phyloP scores from a whole-genome alignment of 495 filamentous ascomycete species.

The Penicillium maclennaniae region DNA sequence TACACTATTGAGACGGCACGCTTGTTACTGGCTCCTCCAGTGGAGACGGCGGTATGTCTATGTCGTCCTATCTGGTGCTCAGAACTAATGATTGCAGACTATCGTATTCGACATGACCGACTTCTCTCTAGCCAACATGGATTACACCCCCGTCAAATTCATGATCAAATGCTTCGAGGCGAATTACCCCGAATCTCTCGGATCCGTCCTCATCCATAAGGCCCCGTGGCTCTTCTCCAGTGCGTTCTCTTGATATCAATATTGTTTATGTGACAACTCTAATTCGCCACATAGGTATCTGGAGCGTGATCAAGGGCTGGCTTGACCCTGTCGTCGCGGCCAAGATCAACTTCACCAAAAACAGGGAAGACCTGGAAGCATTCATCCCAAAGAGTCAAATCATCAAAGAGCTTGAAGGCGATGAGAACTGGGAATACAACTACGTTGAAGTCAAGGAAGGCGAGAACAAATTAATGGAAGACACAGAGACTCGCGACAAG shows the following conservation, averaged over 20 bases:
- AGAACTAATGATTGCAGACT: slow-evolving; percentile 44
- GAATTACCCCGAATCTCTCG: slow-evolving; percentile 92
- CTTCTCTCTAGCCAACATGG: slow-evolving; percentile 94
- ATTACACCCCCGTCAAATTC: slow-evolving; percentile 95
- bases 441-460: slow-evolving; percentile 68
- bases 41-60: slow-evolving; percentile 86
- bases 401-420: slow-evolving; percentile 72
- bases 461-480: slow-evolving; percentile 70
- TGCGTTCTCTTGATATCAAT: slow-evolving; percentile 25
- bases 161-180: slow-evolving; percentile 99
- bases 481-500: slow-evolving; percentile 57
- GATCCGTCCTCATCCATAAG: slow-evolving; percentile 93
- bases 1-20: slow-evolving; percentile 92
- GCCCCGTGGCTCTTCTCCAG: slow-evolving; percentile 95
- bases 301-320: slow-evolving; percentile 93
- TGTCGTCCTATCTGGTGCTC: slow-evolving; percentile 1
- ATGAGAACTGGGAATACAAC: slow-evolving; percentile 74
- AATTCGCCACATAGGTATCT: slow-evolving; percentile 53
- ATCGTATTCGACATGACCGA: slow-evolving; percentile 94
- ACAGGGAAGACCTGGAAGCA: slow-evolving; percentile 67
- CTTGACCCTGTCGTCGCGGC: slow-evolving; percentile 63
- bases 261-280: neutral
- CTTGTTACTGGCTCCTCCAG: slow-evolving; percentile 69
- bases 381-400: slow-evolving; percentile 72
- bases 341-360: slow-evolving; percentile 90